phyloP scores from a whole-genome alignment of 2,329 filamentous ascomycete species.

The Aspergillus piperis region DNA sequence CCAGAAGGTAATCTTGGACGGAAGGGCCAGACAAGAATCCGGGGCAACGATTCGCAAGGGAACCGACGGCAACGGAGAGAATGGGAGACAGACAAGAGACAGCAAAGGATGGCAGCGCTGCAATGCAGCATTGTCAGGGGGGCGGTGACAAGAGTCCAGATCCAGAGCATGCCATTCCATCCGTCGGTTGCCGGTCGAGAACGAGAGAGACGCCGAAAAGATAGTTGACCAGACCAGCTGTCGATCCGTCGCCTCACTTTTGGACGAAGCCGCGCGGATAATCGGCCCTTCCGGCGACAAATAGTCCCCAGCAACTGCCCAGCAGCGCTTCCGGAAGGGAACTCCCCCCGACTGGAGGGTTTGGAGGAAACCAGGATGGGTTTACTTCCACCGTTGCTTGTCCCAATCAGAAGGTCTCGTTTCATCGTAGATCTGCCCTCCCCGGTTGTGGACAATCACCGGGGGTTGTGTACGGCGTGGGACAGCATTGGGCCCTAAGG shows the following conservation, averaged over 20 bases:
- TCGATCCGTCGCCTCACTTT: slow-evolving; percentile 32
- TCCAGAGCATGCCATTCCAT: slow-evolving; percentile 4
- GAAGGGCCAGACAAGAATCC: background rate
- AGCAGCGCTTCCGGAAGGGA: slow-evolving; percentile 18
- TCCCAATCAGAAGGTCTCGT: slow-evolving; percentile 41
- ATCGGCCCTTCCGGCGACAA: slow-evolving; percentile 15
- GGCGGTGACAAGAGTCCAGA: slow-evolving; percentile 15
- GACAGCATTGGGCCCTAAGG: slow-evolving; percentile 33
- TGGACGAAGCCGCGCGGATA: slow-evolving; percentile 28
- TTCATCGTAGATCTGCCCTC: slow-evolving; percentile 40
- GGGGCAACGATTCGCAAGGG: slow-evolving; percentile 5
- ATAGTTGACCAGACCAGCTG: slow-evolving; percentile 13
- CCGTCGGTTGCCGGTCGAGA: slow-evolving; percentile 19
- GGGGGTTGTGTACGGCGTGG: slow-evolving; percentile 34
- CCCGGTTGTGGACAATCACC: slow-evolving; percentile 39
- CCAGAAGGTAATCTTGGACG: background rate
- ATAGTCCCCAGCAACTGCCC: slow-evolving; percentile 16
- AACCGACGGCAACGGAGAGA: background rate
- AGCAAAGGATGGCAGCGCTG: background rate
- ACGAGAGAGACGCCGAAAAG: slow-evolving; percentile 10
- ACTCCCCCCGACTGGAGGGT: too few relatives aligned
- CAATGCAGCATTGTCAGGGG: slow-evolving; percentile 2
- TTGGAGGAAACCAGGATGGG: too few relatives aligned
- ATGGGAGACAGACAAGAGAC: background rate
- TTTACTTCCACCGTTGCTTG: slow-evolving; percentile 42